phyloP scores from a whole-genome alignment of 2,329 filamentous ascomycete genomes.

The Xylaria sp. region DNA sequence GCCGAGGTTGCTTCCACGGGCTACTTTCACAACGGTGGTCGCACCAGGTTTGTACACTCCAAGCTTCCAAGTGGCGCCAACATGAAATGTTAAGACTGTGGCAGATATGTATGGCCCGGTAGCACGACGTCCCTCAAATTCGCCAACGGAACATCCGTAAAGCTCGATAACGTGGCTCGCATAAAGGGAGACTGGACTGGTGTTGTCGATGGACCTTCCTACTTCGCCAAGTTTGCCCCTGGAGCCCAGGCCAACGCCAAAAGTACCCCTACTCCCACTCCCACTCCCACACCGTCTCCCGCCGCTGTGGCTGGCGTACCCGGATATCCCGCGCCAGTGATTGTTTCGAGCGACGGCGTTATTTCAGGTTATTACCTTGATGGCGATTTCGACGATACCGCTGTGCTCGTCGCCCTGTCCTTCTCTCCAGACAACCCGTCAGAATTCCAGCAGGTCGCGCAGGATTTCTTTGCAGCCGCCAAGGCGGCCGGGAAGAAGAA shows the following conservation, averaged over 20 bases:
- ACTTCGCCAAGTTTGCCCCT: conserved; percentile 46
- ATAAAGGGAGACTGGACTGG: conserved; percentile 50
- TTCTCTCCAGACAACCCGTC: conserved; percentile 44
- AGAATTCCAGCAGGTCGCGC: conserved; percentile 49
- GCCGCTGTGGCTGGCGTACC: conserved; percentile 28
- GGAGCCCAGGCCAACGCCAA: conserved; percentile 35
- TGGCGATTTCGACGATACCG: conserved; percentile 47
- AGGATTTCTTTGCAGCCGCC: conserved; percentile 48
- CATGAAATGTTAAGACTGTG: conserved; percentile 9
- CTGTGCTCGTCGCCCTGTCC: conserved; percentile 47
- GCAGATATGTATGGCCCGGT: conserved; percentile 53
- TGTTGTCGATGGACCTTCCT: conserved; percentile 49
- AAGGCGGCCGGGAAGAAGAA: conserved; percentile 64
- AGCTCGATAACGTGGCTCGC: conserved; percentile 49
- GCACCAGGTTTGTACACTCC: conserved; percentile 41
- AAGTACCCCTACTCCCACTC: conserved; percentile 33
- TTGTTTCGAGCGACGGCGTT: conserved; percentile 45
- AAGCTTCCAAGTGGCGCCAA: background rate
- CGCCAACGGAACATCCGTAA: conserved; percentile 52
- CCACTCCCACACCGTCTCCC: conserved; percentile 20
- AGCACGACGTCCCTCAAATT: conserved; percentile 53
- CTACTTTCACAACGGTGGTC: conserved; percentile 52
- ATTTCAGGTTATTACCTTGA: conserved; percentile 51
- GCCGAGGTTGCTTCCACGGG: conserved; percentile 49
- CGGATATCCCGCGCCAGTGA: conserved; percentile 48